Evolutionary conservation across 306 rosid genomes (phyloP), one percentile per base, ranked within the genome.

Genomic region (Cicer judaicum): DNA sequence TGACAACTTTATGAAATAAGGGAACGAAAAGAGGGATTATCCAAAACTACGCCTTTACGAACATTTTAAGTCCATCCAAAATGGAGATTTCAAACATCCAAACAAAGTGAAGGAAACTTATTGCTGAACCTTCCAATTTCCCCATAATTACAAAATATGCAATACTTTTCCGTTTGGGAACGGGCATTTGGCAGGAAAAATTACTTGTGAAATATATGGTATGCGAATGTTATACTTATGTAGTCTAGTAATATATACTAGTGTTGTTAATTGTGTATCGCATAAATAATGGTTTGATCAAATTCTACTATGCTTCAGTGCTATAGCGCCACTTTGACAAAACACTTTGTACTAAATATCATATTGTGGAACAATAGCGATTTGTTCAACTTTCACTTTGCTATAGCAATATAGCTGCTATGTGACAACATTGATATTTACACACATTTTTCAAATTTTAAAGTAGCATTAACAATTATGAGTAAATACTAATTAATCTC

Each of bases 51-150:
- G 4, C 52, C 19, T 1, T 39, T 49, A 62, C 2, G 40, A 70
- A 70, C 56, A 70, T 70, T 40, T 48, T 49, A 62, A 9, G 59
- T 11, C 55, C 42, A 53, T 43, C 78, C 47, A 24, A 44, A 67
- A 55, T 4, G 42, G 41, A 76, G 60, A 67, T 55, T 56, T 44
- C 29, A 68, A 56, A 55, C 68, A 76, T 77, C 43, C 53, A 73
- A 73, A 66, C 13, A 63, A 71, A 29, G 54, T 10, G 38, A 52
- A 43, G 7, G 21, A 72, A 79, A 43, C 60, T 13, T 15, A 29
- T 49, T 14, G 47, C 36, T 72, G 10, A 47, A 42, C 57, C 39
- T 10, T 54, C 29, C 38, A 34, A 34, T n/a, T 55, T 55, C 19
- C 40, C 50, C 50, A n/a, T 41, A 34, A 14, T 61, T 36, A 61